Base-by-base conservation (phyloP, 139 green algal genomes). In the Pseudopediastrum boryanum region DNA sequence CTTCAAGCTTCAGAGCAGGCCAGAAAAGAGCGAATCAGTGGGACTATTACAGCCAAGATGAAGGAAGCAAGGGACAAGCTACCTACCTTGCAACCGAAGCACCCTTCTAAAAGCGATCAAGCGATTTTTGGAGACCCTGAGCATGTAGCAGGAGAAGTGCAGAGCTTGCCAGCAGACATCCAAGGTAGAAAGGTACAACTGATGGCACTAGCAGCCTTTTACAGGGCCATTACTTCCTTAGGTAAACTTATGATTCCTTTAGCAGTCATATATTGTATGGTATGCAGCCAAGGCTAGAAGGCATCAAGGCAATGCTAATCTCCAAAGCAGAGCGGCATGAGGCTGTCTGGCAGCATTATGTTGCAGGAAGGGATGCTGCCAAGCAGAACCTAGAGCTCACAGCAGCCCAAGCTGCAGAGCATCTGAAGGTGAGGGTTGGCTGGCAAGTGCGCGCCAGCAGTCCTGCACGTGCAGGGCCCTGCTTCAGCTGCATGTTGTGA, bases 251-350 rank as follows among this genome's bases (percentile, higher is more conserved):
- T n/a, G n/a, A n/a, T n/a, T n/a, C n/a, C n/a, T n/a, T n/a, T n/a
- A n/a, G n/a, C n/a, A n/a, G n/a, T n/a, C n/a, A n/a, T n/a, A n/a
- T n/a, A n/a, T n/a, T 48, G 62, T 70, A 5, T 23, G 43, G 62
- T 38, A 10, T 27, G 23, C 62, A 70, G 62, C 33, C 33, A 36
- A 6, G 33, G 6, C 41, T 67, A 25, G 36, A 21, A 31, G 61
- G 48, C 39, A 76, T 84, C 9, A 33, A 63, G 4, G 38, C 62
- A 27, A 84, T 84, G 79, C 46, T 81, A 33, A 42, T 35, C 12
- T 31, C 41, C 27, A 67, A 77, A 44, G 58, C 63, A n/a, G 33
- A 80, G 7, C 52, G 71, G 62, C 79, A 85, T 59, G 63, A 77
- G 25, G 71, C 71, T 31, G 43, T 64, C 7, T 72, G 76, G 63